These are phyloP conservation scores for Talaromyces sp. DNA, from an alignment of 2,329 filamentous ascomycete species.

Conservation along the genomic window DNA sequence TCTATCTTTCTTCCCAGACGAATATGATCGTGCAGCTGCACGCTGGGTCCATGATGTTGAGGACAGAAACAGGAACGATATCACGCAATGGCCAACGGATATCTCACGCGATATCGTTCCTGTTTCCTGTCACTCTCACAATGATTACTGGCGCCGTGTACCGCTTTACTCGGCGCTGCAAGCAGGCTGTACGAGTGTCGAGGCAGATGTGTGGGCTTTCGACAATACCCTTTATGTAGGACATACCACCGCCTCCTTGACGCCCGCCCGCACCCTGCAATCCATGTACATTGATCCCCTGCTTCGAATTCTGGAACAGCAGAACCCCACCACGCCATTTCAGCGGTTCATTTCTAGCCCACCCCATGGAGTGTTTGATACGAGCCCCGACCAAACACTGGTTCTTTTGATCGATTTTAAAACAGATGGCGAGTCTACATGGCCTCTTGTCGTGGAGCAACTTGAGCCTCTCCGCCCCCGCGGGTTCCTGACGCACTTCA, in stretches of 20 bases:
- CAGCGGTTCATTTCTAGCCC: constrained; percentile 30
- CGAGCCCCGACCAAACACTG: constrained; percentile 51
- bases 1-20: constrained; percentile 46
- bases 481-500: constrained; percentile 55
- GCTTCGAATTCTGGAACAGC: constrained; percentile 51
- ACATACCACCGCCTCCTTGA: constrained; percentile 53
- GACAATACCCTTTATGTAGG: constrained; percentile 58
- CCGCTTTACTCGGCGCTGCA: constrained; percentile 59
- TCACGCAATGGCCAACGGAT: constrained; percentile 50
- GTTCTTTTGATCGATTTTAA: constrained; percentile 59
- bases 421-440: constrained; percentile 42
- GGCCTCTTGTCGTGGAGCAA: constrained; percentile 44
- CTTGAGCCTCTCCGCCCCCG: constrained; percentile 52
- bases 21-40: constrained; percentile 40
- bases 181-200: constrained; percentile 58
- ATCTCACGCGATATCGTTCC: constrained; percentile 54
- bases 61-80: constrained; percentile 41
- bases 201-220: constrained; percentile 62
- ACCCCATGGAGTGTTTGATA: constrained; percentile 55
- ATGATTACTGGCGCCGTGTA: constrained; percentile 61
- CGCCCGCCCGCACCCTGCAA: constrained; percentile 50
- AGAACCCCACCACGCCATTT: constrained; percentile 50
- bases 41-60: constrained; percentile 45
- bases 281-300: constrained; percentile 59
- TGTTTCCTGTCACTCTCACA: constrained; percentile 59